These are phyloP conservation scores for Labyrinthula sp. DNA, from an alignment of 352 stramenopile genomes.

Conservation along the genomic window DNA sequence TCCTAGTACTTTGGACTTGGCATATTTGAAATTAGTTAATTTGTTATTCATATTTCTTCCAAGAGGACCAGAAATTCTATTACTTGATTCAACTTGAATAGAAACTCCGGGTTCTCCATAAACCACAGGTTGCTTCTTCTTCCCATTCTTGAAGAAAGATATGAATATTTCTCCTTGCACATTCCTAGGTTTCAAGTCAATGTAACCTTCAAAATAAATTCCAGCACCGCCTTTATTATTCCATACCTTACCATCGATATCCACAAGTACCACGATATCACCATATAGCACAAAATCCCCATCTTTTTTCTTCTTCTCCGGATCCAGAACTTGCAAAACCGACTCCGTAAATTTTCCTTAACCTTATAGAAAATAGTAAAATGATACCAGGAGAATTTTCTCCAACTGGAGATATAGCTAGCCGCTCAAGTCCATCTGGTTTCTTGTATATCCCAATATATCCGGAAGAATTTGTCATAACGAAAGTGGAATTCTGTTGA, in stretches of 20 bases:
- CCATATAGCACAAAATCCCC: constrained; percentile 14
- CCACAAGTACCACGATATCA: constrained; percentile 19
- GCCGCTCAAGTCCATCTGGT: constrained; percentile 3
- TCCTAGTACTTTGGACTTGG: constrained; percentile 6
- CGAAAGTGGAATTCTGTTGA: too few species aligned
- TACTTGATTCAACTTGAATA: constrained; percentile 14
- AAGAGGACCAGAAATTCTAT: constrained; percentile 5
- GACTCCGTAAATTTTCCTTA: constrained; percentile 18
- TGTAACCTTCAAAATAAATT: constrained; percentile 23
- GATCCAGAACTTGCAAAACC: constrained; percentile 18
- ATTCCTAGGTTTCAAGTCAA: constrained; percentile 12
- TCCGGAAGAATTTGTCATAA: too few species aligned
- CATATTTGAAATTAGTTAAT: constrained; percentile 18
- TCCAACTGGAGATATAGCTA: constrained; percentile 18
- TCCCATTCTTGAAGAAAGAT: constrained; percentile 24
- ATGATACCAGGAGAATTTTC: too few species aligned
- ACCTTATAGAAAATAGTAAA: too few species aligned
- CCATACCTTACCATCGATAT: constrained; percentile 23
- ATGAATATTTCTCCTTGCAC: constrained; percentile 23
- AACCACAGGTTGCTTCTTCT: constrained; percentile 16
- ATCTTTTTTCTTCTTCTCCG: constrained; percentile 6
- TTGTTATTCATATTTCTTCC: constrained; percentile 14
- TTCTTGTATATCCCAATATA: constrained; percentile 29
- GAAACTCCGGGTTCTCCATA: constrained; percentile 23
- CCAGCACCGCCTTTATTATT: constrained; percentile 23